Evolutionary conservation across 169 alveolate species (phyloP), one percentile per base, ranked within the genome.

Genomic region (Eimeria sp.): DNA sequence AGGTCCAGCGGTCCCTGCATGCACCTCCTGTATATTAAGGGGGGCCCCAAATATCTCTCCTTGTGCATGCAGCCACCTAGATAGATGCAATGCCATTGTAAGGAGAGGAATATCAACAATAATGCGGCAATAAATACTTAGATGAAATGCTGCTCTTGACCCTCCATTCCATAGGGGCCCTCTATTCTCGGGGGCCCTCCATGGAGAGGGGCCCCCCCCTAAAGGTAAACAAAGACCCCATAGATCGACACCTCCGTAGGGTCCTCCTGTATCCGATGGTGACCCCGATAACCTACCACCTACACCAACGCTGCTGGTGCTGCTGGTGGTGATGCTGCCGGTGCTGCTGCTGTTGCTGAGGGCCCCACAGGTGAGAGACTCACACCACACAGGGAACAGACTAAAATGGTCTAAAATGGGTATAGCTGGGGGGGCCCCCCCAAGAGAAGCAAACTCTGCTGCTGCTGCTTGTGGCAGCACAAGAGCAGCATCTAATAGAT

Each of bases 171-270:
- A 49, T 1, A 82, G 45, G 90, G 90, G 90, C 45, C 90, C 90
- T 51, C 90, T 82, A 73, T 27, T 51, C 49, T 82, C 90, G 34
- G 61, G 88, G 75, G 90, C 45, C 72, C 90, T 54, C 90, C 90
- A 82, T 45, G 90, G 70, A 73, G 67, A 49, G 75, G 70, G 90
- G 27, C 90, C 73, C 90, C 75, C 70, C 73, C 90, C 90, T 3
- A 82, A 43, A 40, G 90, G 90, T 43, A 82, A n/a, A n/a, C 90
- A 82, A 73, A 82, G 90, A 54, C 90, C 90, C 90, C 90, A 82
- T n/a, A 82, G n/a, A 51, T 82, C 90, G 0, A 82, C 27, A 11
- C 73, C 90, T 27, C 73, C 65, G 27, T 65, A 82, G 73, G 90
- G 90, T 11, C 88, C 87, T 63, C 25, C 88, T 13, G 61, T 25